A percentile compares a stretch with the other conserved stretches of the same genome.
Evolutionary conservation across 1,139 yeast genomes (phyloP).

Genomic region (Candida anutae): DNA sequence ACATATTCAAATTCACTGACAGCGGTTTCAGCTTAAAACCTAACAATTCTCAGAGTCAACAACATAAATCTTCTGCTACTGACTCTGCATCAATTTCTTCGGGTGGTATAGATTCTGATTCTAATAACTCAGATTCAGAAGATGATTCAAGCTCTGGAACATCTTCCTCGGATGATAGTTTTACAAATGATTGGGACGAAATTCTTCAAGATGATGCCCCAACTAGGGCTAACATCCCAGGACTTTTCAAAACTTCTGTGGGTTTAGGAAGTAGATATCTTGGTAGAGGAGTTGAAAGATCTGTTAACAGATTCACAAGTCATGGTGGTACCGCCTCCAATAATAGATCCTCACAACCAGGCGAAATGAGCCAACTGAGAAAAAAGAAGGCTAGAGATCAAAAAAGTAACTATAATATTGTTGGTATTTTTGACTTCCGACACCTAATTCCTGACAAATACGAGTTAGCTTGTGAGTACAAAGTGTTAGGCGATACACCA

Average conservation of each 20-base stretch:
- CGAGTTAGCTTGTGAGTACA: conserved; percentile 71
- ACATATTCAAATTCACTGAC: conserved; percentile 32
- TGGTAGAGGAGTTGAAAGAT: conserved; percentile 12
- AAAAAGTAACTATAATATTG: conserved; percentile 39
- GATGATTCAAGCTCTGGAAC: conserved; percentile 6
- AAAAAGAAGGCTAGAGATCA: conserved; percentile 11
- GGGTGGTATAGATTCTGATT: conserved; percentile 1
- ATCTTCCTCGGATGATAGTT: conserved; percentile 38
- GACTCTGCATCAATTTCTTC: neutral
- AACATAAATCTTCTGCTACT: conserved; percentile 4
- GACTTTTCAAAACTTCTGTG: conserved; percentile 32
- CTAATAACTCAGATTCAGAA: conserved; percentile 2
- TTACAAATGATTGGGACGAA: conserved; percentile 45
- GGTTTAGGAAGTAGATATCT: conserved; percentile 31
- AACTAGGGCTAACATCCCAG: conserved; percentile 37
- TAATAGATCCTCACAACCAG: conserved; percentile 20
- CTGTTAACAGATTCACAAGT: conserved; percentile 18
- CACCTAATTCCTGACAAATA: conserved; percentile 69
- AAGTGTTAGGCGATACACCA: conserved; percentile 60
- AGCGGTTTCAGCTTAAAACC: conserved; percentile 25
- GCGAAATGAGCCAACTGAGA: conserved; percentile 6
- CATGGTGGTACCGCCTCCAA: conserved; percentile 21
- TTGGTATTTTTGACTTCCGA: conserved; percentile 58
- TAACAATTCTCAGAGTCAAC: conserved; percentile 10
- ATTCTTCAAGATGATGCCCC: conserved; percentile 39